Conservation (phyloP, 2,329 filamentous ascomycete species). For the Beauveria caledonica region DNA sequence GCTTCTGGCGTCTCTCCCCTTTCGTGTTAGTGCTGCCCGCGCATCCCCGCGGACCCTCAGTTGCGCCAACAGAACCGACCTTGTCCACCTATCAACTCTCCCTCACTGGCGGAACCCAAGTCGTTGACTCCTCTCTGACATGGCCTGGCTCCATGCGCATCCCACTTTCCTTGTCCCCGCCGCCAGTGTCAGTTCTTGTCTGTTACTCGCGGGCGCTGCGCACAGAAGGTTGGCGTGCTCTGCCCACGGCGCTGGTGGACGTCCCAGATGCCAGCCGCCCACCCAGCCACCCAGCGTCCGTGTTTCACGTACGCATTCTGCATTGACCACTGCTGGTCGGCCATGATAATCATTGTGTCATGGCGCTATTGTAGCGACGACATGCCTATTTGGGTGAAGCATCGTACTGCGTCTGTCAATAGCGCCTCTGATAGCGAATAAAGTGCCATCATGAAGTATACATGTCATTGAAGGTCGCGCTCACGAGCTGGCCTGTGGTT, state of each 20-base stretch:
- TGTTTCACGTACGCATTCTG: background rate
- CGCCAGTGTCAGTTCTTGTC: background rate
- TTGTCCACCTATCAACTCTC: too few species aligned
- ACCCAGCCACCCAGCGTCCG: background rate
- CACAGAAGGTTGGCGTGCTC: background rate
- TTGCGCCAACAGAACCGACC: background rate
- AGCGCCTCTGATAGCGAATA: background rate
- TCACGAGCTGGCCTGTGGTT: too few species aligned
- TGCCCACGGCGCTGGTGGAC: slow-evolving; percentile 23
- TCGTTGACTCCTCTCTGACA: background rate
- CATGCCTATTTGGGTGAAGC: background rate
- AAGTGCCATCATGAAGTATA: background rate
- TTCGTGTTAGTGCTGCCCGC: background rate
- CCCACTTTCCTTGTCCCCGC: background rate
- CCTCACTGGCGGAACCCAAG: too few species aligned
- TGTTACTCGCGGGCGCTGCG: background rate
- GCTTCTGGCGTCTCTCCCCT: background rate
- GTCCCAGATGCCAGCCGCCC: background rate
- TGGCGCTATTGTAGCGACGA: background rate
- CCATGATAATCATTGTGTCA: background rate
- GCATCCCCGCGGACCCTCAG: background rate
- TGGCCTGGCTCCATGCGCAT: background rate
- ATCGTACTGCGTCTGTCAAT: background rate
- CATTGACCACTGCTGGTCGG: background rate
- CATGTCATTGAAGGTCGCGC: background rate